These are phyloP conservation scores for Macrocystidia cucumis DNA, from an alignment of 1,284 basidiomycete genomes.

Conservation along the genomic window DNA sequence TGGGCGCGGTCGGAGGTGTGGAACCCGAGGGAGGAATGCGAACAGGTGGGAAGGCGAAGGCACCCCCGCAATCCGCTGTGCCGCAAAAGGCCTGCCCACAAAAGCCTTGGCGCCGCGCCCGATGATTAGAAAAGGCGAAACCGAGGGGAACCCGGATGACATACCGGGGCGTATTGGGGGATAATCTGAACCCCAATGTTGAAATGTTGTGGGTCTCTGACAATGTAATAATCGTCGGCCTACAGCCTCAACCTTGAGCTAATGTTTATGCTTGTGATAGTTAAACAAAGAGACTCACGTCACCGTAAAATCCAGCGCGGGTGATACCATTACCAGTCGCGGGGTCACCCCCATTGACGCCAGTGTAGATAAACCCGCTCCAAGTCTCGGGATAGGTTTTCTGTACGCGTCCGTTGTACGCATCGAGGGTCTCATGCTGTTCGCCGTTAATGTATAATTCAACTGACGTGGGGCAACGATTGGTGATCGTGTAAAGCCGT, in stretches of 20 bases:
- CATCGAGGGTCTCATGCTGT: slow-evolving; percentile 5
- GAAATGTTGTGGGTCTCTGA: slow-evolving; percentile 15
- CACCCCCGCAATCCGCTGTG: too few species aligned
- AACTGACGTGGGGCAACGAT: slow-evolving; percentile 8
- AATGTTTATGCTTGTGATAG: neutral
- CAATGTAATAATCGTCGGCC: slow-evolving; percentile 17
- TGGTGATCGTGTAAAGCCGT: slow-evolving; percentile 8
- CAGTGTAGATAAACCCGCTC: slow-evolving; percentile 14
- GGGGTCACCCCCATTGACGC: slow-evolving; percentile 14
- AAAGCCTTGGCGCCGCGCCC: too few species aligned
- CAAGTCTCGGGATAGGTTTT: slow-evolving; percentile 3
- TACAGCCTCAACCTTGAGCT: slow-evolving; percentile 4
- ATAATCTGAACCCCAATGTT: slow-evolving; percentile 16
- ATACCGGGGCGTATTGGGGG: slow-evolving; percentile 9
- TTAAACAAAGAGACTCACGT: slow-evolving; percentile 5
- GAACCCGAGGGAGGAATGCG: too few species aligned
- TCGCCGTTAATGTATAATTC: slow-evolving; percentile 9
- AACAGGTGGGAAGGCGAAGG: too few species aligned
- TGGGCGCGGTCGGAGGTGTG: too few species aligned
- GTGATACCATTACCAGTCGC: slow-evolving; percentile 11
- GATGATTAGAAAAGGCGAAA: too few species aligned
- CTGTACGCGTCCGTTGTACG: slow-evolving; percentile 1
- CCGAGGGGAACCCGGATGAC: too few species aligned
- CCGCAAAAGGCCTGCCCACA: too few species aligned
- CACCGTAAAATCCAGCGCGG: slow-evolving; percentile 15